Evolutionary conservation across 192 early-diverging fungal species (phyloP).

Genomic region (Spizellomyces sp.): DNA sequence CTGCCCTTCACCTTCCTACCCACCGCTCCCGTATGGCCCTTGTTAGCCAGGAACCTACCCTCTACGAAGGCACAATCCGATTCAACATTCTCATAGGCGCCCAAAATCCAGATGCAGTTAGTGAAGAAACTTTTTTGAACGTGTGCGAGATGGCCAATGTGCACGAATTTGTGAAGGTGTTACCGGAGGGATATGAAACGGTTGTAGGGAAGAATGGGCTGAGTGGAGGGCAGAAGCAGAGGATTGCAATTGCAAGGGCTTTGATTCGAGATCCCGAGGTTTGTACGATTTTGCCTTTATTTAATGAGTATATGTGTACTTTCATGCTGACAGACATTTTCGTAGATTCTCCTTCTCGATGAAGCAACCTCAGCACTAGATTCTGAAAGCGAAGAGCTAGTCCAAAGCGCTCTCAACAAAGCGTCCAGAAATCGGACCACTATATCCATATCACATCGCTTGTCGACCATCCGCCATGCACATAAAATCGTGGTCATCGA

Average conservation of each 20-base stretch:
- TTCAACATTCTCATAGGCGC: slow-evolving; percentile 77
- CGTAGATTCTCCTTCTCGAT: slow-evolving; percentile 79
- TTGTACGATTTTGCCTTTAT: slow-evolving; percentile 1
- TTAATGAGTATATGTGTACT: neutral
- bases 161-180: slow-evolving; percentile 29
- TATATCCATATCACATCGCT: slow-evolving; percentile 68
- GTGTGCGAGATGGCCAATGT: slow-evolving; percentile 32
- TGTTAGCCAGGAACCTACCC: slow-evolving; percentile 75
- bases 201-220: slow-evolving; percentile 32
- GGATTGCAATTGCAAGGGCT: slow-evolving; percentile 59
- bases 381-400: slow-evolving; percentile 74
- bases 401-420: slow-evolving; percentile 52
- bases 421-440: slow-evolving; percentile 66
- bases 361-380: slow-evolving; percentile 88
- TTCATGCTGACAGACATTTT: slow-evolving; percentile 43
- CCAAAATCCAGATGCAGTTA: slow-evolving; percentile 83
- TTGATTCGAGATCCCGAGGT: slow-evolving; percentile 78
- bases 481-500: slow-evolving; percentile 82
- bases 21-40: slow-evolving; percentile 35
- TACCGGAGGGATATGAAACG: slow-evolving; percentile 37
- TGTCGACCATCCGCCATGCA: slow-evolving; percentile 80
- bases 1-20: slow-evolving; percentile 44
- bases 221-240: slow-evolving; percentile 47
- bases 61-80: slow-evolving; percentile 78
- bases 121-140: slow-evolving; percentile 56